Evolutionary conservation across 768 basidiomycete genomes (phyloP).

Genomic region (Lactarius psammicola): DNA sequence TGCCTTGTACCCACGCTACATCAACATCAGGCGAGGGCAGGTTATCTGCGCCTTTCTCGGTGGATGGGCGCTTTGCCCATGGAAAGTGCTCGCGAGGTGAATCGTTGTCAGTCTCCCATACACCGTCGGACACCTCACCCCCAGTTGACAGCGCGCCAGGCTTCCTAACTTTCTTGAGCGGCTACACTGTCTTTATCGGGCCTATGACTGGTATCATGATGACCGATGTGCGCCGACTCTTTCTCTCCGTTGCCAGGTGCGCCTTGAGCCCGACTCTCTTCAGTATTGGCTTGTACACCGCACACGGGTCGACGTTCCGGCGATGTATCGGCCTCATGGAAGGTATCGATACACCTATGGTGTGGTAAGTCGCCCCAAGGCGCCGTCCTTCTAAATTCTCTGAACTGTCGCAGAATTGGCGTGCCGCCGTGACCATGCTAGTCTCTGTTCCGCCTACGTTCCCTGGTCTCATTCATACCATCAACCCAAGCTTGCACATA

Average conservation of each 20-base stretch:
- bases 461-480: conserved; percentile 74
- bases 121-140: neutral
- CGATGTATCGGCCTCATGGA: conserved; percentile 79
- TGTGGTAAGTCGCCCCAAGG: conserved; percentile 47
- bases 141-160: conserved; percentile 47
- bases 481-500: conserved; percentile 62
- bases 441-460: conserved; percentile 67
- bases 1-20: conserved; percentile 66
- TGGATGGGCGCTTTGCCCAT: conserved; percentile 83
- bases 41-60: conserved; percentile 77
- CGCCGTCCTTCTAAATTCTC: neutral
- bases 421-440: conserved; percentile 66
- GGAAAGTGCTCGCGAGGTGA: conserved; percentile 69
- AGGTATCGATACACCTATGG: conserved; percentile 75
- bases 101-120: conserved; percentile 34
- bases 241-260: neutral
- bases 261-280: neutral
- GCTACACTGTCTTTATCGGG: conserved; percentile 83
- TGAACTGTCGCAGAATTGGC: conserved; percentile 64
- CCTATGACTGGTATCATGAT: conserved; percentile 80
- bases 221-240: conserved; percentile 44
- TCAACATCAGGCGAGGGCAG: conserved; percentile 77
- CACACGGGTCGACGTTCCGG: conserved; percentile 73
- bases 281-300: conserved; percentile 79
- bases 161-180: conserved; percentile 76